Base-by-base conservation (phyloP, 352 stramenopile species). In the Poterioochromonas sp. region DNA sequence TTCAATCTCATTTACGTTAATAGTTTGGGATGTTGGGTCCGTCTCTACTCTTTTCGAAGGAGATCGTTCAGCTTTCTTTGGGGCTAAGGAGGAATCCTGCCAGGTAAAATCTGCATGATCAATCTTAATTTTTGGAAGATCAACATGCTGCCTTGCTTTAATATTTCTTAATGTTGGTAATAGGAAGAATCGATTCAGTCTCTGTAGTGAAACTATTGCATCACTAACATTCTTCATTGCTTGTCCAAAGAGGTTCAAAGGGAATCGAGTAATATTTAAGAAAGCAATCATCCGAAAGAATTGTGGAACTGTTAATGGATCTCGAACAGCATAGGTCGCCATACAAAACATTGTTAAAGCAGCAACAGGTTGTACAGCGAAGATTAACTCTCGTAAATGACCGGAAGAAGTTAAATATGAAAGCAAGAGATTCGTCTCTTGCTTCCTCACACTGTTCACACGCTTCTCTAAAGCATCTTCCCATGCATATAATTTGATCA, bases 401-500 rank as follows among this genome's bases (percentile, higher is more conserved):
- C 5, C 65, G 22, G 1, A 18, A 11, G 18, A 34, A 29, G 51
- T 18, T 29, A 74, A 54, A 35, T 74, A 74, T 40, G 2, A 2
- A 18, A 12, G 37, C n/a, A 74, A 54, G 8, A 18, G 8, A 26
- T 35, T 39, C 22, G n/a, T 35, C 29, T 74, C 65, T 1, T 58
- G 0, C 11, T 51, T 39, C 2, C 65, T 3, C 15, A 35, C n/a
- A 35, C 53, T 5, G 0, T 18, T 2, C 12, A 74, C 40, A 37
- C 65, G 35, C 5, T 51, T 26, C n/a, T 51, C 37, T 15, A 74
- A 54, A 11, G 65, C 1, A 26, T 22, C 32, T n/a, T 74, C 65
- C 65, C 65, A 74, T 12, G 65, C 65, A 74, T 74, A 74, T n/a
- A 74, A 1, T 54, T 74, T 74, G 65, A 74, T 54, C 15, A 54